Evolutionary conservation across 1,139 yeast genomes (phyloP).

Genomic region (Groenewaldozyma auringiensis): DNA sequence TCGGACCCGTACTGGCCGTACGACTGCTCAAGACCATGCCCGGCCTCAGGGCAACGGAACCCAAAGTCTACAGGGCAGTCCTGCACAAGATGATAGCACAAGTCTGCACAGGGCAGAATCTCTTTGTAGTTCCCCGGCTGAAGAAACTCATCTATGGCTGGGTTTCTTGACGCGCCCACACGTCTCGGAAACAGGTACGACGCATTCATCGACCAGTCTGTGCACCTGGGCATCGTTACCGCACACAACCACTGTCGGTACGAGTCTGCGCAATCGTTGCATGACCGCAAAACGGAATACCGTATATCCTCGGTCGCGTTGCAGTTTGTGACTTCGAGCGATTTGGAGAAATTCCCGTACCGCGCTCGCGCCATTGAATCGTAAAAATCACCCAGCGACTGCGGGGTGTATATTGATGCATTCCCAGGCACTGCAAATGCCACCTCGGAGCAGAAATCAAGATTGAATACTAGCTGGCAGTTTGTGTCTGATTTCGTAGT

Average conservation of each 20-base stretch:
- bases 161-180: slow-evolving; percentile 52
- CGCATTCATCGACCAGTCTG: slow-evolving; percentile 40
- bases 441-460: slow-evolving; percentile 71
- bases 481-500: slow-evolving; percentile 46
- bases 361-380: slow-evolving; percentile 53
- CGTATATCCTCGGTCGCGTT: slow-evolving; percentile 60
- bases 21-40: slow-evolving; percentile 15
- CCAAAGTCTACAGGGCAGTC: slow-evolving; percentile 77
- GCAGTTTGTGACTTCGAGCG: slow-evolving; percentile 72
- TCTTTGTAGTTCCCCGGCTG: slow-evolving; percentile 69
- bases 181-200: slow-evolving; percentile 44
- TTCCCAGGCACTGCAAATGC: slow-evolving; percentile 82
- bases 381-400: slow-evolving; percentile 41
- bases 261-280: slow-evolving; percentile 62
- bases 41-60: slow-evolving; percentile 58
- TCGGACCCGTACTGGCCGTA: slow-evolving; percentile 26
- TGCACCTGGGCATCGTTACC: slow-evolving; percentile 83
- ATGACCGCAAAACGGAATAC: slow-evolving; percentile 66
- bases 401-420: slow-evolving; percentile 27
- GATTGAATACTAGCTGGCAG: slow-evolving; percentile 66
- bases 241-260: slow-evolving; percentile 89
- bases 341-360: slow-evolving; percentile 62
- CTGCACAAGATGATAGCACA: slow-evolving; percentile 69
- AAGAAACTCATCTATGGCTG: slow-evolving; percentile 47
- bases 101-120: slow-evolving; percentile 75